phyloP scores from a whole-genome alignment of 2,329 filamentous ascomycete species.

The Diplodia scrobiculata region DNA sequence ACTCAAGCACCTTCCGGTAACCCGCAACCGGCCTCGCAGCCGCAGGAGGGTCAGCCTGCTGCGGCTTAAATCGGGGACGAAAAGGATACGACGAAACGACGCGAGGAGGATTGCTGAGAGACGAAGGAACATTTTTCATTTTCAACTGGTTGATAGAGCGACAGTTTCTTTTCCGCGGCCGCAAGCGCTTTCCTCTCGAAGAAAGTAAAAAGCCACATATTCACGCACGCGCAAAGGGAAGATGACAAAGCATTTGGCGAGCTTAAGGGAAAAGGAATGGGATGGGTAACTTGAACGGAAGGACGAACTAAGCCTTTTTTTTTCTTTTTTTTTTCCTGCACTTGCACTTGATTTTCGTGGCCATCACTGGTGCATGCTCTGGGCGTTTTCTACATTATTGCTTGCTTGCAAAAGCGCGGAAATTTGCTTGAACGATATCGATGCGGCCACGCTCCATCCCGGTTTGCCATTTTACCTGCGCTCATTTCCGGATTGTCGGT shows the following conservation, averaged over 20 bases:
- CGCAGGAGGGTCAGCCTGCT: slow-evolving; percentile 11
- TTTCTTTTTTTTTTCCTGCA: neutral
- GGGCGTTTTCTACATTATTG: slow-evolving; percentile 10
- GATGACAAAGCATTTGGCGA: neutral
- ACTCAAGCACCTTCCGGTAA: neutral
- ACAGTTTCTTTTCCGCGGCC: slow-evolving; percentile 16
- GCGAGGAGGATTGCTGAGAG: neutral
- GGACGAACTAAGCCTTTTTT: slow-evolving; percentile 1
- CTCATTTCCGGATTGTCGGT: neutral
- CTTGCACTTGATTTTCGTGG: neutral
- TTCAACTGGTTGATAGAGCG: slow-evolving; percentile 10
- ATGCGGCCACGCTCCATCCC: neutral
- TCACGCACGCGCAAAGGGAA: neutral
- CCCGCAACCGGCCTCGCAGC: slow-evolving; percentile 11
- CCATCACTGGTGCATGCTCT: neutral
- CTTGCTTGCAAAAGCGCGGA: slow-evolving; percentile 5
- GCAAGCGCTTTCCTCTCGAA: slow-evolving; percentile 7
- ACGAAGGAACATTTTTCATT: neutral
- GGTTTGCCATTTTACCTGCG: neutral
- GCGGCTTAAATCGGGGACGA: neutral
- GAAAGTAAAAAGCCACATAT: neutral
- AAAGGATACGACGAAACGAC: neutral
- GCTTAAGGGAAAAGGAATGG: slow-evolving; percentile 1
- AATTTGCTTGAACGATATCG: neutral
- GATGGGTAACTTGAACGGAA: slow-evolving; percentile 8